Percentiles rank a stretch among this genome's conserved stretches.
These are phyloP conservation scores for Termitomyces sp. DNA, from an alignment of 768 basidiomycete genomes.

Conservation along the genomic window DNA sequence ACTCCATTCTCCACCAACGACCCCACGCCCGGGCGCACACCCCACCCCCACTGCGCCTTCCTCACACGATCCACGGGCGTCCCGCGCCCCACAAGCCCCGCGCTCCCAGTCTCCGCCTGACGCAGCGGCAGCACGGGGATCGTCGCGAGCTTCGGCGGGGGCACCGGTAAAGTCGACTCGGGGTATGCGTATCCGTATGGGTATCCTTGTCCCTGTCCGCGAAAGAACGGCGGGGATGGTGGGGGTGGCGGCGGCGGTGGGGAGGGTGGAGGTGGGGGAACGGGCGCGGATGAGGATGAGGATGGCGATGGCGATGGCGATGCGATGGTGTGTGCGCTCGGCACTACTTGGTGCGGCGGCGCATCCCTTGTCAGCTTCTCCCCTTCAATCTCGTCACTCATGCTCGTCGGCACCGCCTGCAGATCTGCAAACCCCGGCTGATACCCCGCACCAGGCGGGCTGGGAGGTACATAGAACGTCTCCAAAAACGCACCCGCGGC, in stretches of 20 bases:
- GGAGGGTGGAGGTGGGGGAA: not conserved
- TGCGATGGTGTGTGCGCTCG: too few species aligned
- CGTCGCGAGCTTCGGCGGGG: slow-evolving; percentile 27
- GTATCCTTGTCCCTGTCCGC: too few species aligned
- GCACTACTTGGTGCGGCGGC: not conserved
- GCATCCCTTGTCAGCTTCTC: too few species aligned
- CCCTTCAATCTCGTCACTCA: too few species aligned
- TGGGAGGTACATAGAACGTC: slow-evolving; percentile 24
- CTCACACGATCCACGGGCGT: slow-evolving; percentile 27
- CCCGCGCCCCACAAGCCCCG: slow-evolving; percentile 24
- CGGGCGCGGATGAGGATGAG: too few species aligned
- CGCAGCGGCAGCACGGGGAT: slow-evolving; percentile 23
- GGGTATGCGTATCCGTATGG: not conserved
- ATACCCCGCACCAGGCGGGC: not conserved
- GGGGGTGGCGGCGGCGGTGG: not conserved
- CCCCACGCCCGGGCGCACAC: slow-evolving; percentile 2
- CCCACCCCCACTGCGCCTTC: slow-evolving; percentile 21
- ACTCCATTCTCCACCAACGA: not conserved
- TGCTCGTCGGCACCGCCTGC: too few species aligned
- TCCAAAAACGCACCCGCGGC: slow-evolving; percentile 11
- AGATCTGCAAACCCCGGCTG: too few species aligned
- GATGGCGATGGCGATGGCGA: too few species aligned
- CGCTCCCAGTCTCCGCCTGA: slow-evolving; percentile 19
- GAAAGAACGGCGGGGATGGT: not conserved
- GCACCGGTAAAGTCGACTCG: slow-evolving; percentile 23